Evolutionary conservation across 768 basidiomycete species (phyloP), one percentile per base, ranked within the genome.

Genomic region (Tulasnella sp.): DNA sequence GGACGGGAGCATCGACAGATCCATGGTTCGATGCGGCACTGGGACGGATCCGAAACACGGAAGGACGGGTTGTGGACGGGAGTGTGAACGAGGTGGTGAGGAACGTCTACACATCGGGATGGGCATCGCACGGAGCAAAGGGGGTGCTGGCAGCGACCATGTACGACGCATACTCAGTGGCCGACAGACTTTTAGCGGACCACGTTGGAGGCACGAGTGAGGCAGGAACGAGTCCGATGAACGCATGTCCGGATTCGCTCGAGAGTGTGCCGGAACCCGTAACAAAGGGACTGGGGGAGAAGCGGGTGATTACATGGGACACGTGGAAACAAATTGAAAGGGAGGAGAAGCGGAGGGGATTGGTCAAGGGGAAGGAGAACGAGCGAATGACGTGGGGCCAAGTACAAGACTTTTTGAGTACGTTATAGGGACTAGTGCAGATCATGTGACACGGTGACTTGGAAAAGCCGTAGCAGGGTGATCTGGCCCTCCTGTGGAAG

Each of bases 71-170:
- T 6, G 63, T 78, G 25, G 59, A 39, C 54, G 57, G 45, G 1
- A 53, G 67, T 15, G 62, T 82, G 35, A 27, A 19, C 48, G 53
- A 43, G 17, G 32, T 74, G 5, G 65, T 69, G 3, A 74, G 73
- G 35, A 79, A 79, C 58, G 73, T 93, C n/a, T 99, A 96, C 66
- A 84, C 89, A 1, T 83, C 87, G 1, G 94, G 94, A 8, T 99
- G 96, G 96, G 84, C 89, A 2, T 84, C 89, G 2, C 81, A 78
- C 2, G 94, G 94, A 34, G 92, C 96, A 0, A 83, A 80, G 51
- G 93, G 93, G 8, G 92, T 98, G 11, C 74, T 98, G 42, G 92
- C 90, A 1, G 75, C 83, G 2, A 96, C 96, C 32, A 91, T 99
- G 91, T 80, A 89, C 69, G 78, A 96, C 66, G 87, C 93, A 19